Evolutionary conservation across 768 basidiomycete genomes (phyloP), one percentile per base, ranked within the genome.

Genomic region (Xerocomellus amylosporus): DNA sequence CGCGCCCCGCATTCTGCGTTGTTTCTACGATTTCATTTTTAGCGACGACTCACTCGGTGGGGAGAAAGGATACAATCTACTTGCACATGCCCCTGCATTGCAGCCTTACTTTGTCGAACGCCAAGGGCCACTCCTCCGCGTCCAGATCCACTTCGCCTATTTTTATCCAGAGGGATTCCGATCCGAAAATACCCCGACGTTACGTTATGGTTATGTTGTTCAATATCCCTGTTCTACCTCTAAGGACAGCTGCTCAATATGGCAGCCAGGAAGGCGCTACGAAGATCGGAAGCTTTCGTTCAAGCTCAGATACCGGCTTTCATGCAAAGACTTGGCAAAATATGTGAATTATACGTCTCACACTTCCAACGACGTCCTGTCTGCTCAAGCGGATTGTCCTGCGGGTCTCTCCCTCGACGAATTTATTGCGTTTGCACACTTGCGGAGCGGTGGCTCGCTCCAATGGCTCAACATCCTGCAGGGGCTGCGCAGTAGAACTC

Each of bases 41-140:
- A 24, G 24, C 5, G 24, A 24, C 24, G 24, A 24, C 24, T 24
- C 24, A 3, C 24, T 24, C 24, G 5, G 5, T 24, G 24, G 24
- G 5, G 5, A 2, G 24, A 24, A 24, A 3, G 24, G 24, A 24
- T 24, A 24, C 24, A 24, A 24, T 24, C 5, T 31, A 39, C 17
- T 51, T 38, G 33, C 50, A 33, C 56, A 8, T 38, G 60, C 6
- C 79, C 79, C 46, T 63, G 73, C 12, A 0, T 5, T 15, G 57
- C 58, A 10, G 8, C 40, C 41, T 13, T 37, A 54, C 46, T 36
- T 54, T 42, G n/a, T 36, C 34, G 1, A 17, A 2, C 41, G 6
- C 2, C 1, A 20, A 28, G 9, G 2, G 0, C 8, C 19, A 19
- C 43, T n/a, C 0, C 36, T 28, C 13, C 2, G 6, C 20, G 13